Conservation (phyloP, 1,284 basidiomycete genomes). For the Apiotrichum brassicae region DNA sequence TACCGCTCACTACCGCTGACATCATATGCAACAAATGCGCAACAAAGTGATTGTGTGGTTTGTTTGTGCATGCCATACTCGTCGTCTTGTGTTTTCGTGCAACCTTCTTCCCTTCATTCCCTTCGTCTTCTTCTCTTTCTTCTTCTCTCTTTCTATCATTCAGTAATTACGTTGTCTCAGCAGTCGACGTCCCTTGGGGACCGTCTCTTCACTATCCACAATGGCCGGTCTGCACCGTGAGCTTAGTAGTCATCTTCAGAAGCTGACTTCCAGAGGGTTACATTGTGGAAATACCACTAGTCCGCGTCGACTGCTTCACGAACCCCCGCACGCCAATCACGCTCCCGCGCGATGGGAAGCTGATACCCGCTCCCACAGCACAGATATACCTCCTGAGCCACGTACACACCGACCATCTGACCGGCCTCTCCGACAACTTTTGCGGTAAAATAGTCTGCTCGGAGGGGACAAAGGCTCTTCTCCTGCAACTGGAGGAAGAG, state of each 20-base stretch:
- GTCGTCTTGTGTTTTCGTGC: no score
- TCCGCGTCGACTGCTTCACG: slow-evolving; percentile 72
- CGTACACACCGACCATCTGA: slow-evolving; percentile 70
- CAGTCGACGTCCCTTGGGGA: background rate
- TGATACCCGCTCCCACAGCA: slow-evolving; percentile 47
- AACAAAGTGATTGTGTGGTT: no score
- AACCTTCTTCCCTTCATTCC: no score
- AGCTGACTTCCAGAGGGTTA: slow-evolving; percentile 33
- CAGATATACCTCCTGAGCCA: slow-evolving; percentile 70
- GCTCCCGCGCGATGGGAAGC: slow-evolving; percentile 9
- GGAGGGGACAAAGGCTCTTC: slow-evolving; percentile 71
- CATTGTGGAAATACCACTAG: slow-evolving; percentile 54
- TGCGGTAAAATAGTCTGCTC: slow-evolving; percentile 62
- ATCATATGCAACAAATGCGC: no score
- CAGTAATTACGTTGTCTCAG: no score
- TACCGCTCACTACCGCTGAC: no score
- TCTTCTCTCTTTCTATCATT: background rate
- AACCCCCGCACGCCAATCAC: slow-evolving; percentile 24
- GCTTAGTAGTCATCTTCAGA: slow-evolving; percentile 2
- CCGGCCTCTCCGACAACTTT: slow-evolving; percentile 31
- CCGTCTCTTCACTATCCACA: background rate
- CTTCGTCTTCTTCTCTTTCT: background rate
- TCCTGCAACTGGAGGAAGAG: slow-evolving; percentile 65
- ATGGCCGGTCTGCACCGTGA: slow-evolving; percentile 39
- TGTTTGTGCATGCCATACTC: no score